phyloP scores from a whole-genome alignment of 2,329 filamentous ascomycete species.

The Epichloe uncinata region DNA sequence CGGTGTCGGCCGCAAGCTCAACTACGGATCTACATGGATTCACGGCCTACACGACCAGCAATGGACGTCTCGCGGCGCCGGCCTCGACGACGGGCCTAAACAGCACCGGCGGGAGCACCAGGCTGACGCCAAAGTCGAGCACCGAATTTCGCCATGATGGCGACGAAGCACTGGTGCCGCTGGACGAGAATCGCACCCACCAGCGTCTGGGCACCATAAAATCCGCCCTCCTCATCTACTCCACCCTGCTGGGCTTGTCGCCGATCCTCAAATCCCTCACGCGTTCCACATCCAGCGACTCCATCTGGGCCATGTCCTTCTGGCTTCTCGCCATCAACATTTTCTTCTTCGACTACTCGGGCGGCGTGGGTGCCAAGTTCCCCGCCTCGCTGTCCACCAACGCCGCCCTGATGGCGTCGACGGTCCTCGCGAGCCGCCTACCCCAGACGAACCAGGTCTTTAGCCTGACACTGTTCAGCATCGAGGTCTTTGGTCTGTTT shows the following conservation, averaged over 20 bases:
- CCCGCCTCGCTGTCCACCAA: constrained; percentile 78
- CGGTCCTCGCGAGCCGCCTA: constrained; percentile 80
- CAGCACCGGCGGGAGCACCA: neutral
- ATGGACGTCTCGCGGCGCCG: constrained; percentile 34
- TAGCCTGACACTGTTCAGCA: constrained; percentile 85
- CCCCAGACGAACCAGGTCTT: constrained; percentile 91
- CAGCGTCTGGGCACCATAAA: constrained; percentile 68
- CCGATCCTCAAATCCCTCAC: constrained; percentile 97
- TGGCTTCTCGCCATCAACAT: constrained; percentile 92
- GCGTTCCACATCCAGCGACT: constrained; percentile 79
- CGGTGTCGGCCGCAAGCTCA: constrained; percentile 30
- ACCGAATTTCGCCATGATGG: constrained; percentile 15
- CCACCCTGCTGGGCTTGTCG: constrained; percentile 77
- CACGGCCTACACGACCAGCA: neutral
- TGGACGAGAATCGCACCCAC: constrained; percentile 29
- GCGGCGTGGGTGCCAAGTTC: constrained; percentile 48
- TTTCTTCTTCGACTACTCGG: constrained; percentile 94
- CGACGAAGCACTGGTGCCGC: constrained; percentile 14
- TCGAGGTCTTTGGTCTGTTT: constrained; percentile 93
- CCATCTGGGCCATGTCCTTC: constrained; percentile 93
- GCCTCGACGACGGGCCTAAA: constrained; percentile 35
- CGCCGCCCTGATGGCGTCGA: constrained; percentile 90
- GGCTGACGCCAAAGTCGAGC: constrained; percentile 16
- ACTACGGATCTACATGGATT: constrained; percentile 27
- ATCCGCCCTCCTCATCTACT: constrained; percentile 86